These are phyloP conservation scores for Blastobotrys persicus DNA, from an alignment of 1,139 yeast species.

Conservation along the genomic window DNA sequence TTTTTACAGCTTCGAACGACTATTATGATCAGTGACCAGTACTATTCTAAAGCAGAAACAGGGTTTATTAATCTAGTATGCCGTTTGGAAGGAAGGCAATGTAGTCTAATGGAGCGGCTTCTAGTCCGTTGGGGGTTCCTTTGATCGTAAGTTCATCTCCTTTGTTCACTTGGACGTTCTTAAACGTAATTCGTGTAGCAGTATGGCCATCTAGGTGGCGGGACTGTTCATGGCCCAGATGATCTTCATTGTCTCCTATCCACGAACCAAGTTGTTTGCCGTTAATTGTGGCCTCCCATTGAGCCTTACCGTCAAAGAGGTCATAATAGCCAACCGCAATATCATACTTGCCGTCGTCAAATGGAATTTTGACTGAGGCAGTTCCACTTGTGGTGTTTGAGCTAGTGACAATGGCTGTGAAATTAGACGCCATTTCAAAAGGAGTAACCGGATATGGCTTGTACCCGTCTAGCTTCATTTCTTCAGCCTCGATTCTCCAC, in stretches of 20 bases:
- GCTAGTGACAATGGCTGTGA: conserved; percentile 4
- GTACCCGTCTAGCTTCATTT: conserved; percentile 7
- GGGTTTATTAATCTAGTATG: conserved; percentile 7
- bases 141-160: conserved; percentile 6
- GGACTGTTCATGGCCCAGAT: conserved; percentile 3
- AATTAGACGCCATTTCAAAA: conserved; percentile 7
- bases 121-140: conserved; percentile 9
- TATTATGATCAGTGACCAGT: no score
- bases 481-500: conserved; percentile 11
- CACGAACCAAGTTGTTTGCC: conserved; percentile 2
- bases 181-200: conserved; percentile 9
- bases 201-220: conserved; percentile 9
- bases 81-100: conserved; percentile 7
- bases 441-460: conserved; percentile 5
- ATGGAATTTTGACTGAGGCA: not conserved
- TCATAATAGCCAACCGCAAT: conserved; percentile 8
- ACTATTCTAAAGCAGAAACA: no score
- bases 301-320: conserved; percentile 5
- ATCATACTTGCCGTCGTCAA: conserved; percentile 3
- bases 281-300: conserved; percentile 2
- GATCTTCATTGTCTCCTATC: conserved; percentile 3
- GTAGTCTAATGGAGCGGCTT: conserved; percentile 10
- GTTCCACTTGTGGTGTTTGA: conserved; percentile 4
- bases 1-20: not conserved
- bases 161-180: conserved; percentile 1